Percentiles rank a stretch among this genome's conserved stretches.
Evolutionary conservation across 2,329 filamentous ascomycete species (phyloP).

Genomic region (Rugonectria rugulosa): DNA sequence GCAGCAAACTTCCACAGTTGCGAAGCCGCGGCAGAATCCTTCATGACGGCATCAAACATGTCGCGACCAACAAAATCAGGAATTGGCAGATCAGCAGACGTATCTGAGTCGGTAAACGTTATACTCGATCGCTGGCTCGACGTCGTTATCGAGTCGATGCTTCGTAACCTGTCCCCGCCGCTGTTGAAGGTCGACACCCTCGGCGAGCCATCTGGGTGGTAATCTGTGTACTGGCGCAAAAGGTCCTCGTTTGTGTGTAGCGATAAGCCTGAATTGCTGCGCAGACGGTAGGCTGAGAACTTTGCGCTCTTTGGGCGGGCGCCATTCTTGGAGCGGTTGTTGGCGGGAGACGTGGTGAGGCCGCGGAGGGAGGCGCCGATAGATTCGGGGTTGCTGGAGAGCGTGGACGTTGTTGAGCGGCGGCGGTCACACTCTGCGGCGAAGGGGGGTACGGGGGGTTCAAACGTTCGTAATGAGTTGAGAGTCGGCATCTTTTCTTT

Average conservation of each 20-base stretch:
- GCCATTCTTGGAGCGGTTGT: conserved; percentile 24
- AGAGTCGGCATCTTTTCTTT: conserved; percentile 34
- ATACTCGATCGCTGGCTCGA: conserved; percentile 39
- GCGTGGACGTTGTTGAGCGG: conserved; percentile 31
- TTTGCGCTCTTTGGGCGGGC: conserved; percentile 40
- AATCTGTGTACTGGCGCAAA: conserved; percentile 56
- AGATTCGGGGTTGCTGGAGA: conserved; percentile 29
- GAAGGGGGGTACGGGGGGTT: conserved; percentile 35
- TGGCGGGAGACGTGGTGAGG: conserved; percentile 29
- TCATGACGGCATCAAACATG: conserved; percentile 58
- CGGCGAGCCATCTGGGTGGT: conserved; percentile 50
- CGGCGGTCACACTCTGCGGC: conserved; percentile 38
- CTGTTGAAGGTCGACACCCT: conserved; percentile 34
- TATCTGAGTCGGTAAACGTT: conserved; percentile 37
- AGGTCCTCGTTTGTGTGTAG: conserved; percentile 53
- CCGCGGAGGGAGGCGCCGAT: conserved; percentile 26
- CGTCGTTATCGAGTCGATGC: conserved; percentile 38
- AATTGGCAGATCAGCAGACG: conserved; percentile 40
- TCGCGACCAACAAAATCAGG: conserved; percentile 59
- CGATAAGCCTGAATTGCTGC: conserved; percentile 56
- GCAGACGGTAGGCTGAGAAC: conserved; percentile 43
- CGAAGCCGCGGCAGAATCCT: conserved; percentile 55
- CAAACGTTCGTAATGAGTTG: conserved; percentile 35
- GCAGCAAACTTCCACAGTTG: conserved; percentile 60
- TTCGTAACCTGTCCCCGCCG: conserved; percentile 34